A percentile compares a stretch with the other conserved stretches of the same genome.
Evolutionary conservation across 1,139 yeast genomes (phyloP).

Genomic region (Saccharomyces hybrid): DNA sequence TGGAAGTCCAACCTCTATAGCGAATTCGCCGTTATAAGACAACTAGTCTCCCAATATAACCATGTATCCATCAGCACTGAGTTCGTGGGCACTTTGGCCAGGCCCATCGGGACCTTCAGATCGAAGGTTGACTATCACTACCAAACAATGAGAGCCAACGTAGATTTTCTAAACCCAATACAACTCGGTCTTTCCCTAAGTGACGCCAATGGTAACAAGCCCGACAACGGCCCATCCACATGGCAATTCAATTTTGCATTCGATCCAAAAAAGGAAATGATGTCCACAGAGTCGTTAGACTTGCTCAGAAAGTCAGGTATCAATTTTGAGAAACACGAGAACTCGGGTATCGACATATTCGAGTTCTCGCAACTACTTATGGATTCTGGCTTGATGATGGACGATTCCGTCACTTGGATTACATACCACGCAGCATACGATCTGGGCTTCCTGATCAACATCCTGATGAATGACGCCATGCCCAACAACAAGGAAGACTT

Average conservation of each 20-base stretch:
- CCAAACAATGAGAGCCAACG: constrained; percentile 86
- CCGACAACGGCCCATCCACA: constrained; percentile 65
- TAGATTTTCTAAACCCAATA: constrained; percentile 76
- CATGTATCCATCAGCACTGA: constrained; percentile 79
- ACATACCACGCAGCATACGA: constrained; percentile 95
- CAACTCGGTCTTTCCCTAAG: constrained; percentile 84
- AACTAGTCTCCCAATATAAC: constrained; percentile 60
- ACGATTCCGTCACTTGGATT: constrained; percentile 72
- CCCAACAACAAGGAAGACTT: constrained; percentile 81
- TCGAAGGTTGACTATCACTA: constrained; percentile 90
- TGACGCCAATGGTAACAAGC: constrained; percentile 68
- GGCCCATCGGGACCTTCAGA: constrained; percentile 94
- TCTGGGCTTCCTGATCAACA: constrained; percentile 77
- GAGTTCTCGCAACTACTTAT: constrained; percentile 79
- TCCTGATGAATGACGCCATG: constrained; percentile 66
- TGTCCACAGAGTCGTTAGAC: constrained; percentile 66
- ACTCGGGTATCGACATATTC: constrained; percentile 70
- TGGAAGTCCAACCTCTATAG: constrained; percentile 81
- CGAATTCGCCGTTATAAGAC: constrained; percentile 70
- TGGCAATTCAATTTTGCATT: constrained; percentile 95
- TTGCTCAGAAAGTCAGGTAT: constrained; percentile 74
- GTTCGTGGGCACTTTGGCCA: constrained; percentile 91
- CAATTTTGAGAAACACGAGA: constrained; percentile 67
- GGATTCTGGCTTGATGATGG: constrained; percentile 77
- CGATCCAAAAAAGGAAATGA: constrained; percentile 74